Percentiles rank a stretch among this genome's conserved stretches.
Evolutionary conservation across 1,284 basidiomycete species (phyloP).

Genomic region (Naganishia albida): DNA sequence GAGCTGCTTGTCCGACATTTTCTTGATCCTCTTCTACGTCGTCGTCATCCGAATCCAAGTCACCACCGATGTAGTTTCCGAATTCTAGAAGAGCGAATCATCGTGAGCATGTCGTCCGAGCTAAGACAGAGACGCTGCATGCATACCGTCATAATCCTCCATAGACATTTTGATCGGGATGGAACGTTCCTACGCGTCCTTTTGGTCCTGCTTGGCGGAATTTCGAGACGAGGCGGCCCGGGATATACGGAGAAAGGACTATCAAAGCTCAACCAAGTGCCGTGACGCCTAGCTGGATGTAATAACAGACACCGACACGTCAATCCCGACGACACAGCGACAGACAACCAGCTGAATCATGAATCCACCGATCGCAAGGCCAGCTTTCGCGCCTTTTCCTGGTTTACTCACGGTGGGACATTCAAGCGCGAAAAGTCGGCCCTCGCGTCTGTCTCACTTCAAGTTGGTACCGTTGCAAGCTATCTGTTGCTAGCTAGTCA

Average conservation of each 20-base stretch:
- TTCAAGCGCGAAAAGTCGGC: slow-evolving; percentile 6
- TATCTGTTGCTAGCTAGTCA: not conserved
- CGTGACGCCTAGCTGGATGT: slow-evolving; percentile 1
- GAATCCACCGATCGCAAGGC: slow-evolving; percentile 16
- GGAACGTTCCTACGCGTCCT: slow-evolving; percentile 5
- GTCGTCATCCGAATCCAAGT: slow-evolving; percentile 85
- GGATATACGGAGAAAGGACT: slow-evolving; percentile 11
- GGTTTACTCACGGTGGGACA: slow-evolving; percentile 15
- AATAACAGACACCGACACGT: not conserved
- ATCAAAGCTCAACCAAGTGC: slow-evolving; percentile 11
- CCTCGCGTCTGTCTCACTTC: not conserved
- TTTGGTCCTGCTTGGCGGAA: not conserved
- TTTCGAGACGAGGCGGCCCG: too few relatives aligned
- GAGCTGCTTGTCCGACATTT: slow-evolving; percentile 39
- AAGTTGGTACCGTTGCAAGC: too few relatives aligned
- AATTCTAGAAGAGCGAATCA: slow-evolving; percentile 58
- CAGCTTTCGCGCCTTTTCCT: not conserved
- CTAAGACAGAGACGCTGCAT: slow-evolving; percentile 14
- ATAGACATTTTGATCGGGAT: slow-evolving; percentile 46
- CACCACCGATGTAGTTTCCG: slow-evolving; percentile 92
- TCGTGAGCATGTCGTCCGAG: not conserved
- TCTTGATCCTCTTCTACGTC: slow-evolving; percentile 40
- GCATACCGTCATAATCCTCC: slow-evolving; percentile 54
- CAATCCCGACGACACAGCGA: not conserved
- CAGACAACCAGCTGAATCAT: not conserved